A percentile compares a stretch with the other conserved stretches of the same genome.
Evolutionary conservation across 1,139 yeast genomes (phyloP).

Genomic region (Hyphopichia wangnamkhiaoensis): DNA sequence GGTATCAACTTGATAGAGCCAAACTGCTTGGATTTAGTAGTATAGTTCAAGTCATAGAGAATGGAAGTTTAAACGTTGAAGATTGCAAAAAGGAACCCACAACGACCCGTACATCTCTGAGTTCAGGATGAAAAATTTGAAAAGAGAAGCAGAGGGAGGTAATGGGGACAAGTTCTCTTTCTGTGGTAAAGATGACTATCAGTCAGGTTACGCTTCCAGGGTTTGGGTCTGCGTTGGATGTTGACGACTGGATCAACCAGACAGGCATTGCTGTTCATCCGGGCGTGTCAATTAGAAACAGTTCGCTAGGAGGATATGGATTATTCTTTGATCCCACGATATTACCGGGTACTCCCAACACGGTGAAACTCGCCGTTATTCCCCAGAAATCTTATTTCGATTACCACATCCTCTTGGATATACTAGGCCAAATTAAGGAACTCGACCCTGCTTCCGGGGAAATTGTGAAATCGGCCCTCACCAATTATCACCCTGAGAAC

Average conservation of each 20-base stretch:
- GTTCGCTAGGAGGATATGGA: slow-evolving; percentile 38
- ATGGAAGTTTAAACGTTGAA: no score
- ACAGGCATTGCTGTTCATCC: slow-evolving; percentile 15
- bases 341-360: slow-evolving; percentile 1
- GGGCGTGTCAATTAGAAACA: slow-evolving; percentile 19
- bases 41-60: no score
- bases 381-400: slow-evolving; percentile 33
- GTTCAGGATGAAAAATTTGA: no score
- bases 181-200: no score
- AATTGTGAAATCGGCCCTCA: background rate
- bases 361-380: slow-evolving; percentile 32
- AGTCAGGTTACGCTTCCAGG: background rate
- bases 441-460: background rate
- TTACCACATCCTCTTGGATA: slow-evolving; percentile 27
- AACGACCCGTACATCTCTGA: no score
- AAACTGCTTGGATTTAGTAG: no score
- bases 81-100: no score
- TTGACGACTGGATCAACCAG: slow-evolving; percentile 9
- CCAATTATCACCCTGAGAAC: background rate
- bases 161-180: no score
- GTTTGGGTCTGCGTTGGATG: background rate
- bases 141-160: no score
- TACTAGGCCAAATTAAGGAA: slow-evolving; percentile 14
- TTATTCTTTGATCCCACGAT: slow-evolving; percentile 19
- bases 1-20: no score